Evolutionary conservation across 768 basidiomycete species (phyloP), one percentile per base, ranked within the genome.

Genomic region (Naematelia aurantialba): DNA sequence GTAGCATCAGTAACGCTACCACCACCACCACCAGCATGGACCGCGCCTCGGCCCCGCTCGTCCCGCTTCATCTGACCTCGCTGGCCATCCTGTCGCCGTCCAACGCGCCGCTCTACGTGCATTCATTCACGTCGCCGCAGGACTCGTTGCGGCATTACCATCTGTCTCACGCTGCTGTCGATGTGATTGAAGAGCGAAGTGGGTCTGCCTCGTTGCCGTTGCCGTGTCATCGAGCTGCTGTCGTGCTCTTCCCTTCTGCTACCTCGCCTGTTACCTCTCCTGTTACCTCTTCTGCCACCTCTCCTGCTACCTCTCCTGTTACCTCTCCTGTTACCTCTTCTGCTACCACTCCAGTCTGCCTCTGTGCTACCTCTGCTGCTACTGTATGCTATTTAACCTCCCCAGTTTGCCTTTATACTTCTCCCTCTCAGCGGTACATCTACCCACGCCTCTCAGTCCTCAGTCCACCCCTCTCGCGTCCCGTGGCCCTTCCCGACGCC

Each of bases 121-220:
- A 73, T 31, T 70, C 68, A 1, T 76, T 73, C 53, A 74, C 75
- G 1, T 71, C 70, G 1, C 45, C 59, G 34, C 46, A 62, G 26
- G 75, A 76, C 59, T 69, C 72, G 44, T 47, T 76, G 59, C 46
- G 75, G 63, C 74, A 76, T 59, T 67, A 72, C 59, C 75, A 76
- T 48, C 51, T 74, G 4, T 67, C 69, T 19, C 73, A 74, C 61
- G 72, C 75, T 30, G 70, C 73, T 22, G 61, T 76, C 44, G 75
- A 76, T 56, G 70, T 76, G 10, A 69, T 76, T 11, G 75, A 76
- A 52, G 75, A 76, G 46, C 53, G 70, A 52, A 72, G 75, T 76
- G 59, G 61, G 75, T 68, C 4, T 4, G 26, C 5, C 14, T 29
- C 57, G 51, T 54, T 50, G 11, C 4, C 10, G 14, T 56, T 19